Evolutionary conservation across 805 yeast species (phyloP), one percentile per base, ranked within the genome.

Genomic region (Starmerella lactis-condensi): DNA sequence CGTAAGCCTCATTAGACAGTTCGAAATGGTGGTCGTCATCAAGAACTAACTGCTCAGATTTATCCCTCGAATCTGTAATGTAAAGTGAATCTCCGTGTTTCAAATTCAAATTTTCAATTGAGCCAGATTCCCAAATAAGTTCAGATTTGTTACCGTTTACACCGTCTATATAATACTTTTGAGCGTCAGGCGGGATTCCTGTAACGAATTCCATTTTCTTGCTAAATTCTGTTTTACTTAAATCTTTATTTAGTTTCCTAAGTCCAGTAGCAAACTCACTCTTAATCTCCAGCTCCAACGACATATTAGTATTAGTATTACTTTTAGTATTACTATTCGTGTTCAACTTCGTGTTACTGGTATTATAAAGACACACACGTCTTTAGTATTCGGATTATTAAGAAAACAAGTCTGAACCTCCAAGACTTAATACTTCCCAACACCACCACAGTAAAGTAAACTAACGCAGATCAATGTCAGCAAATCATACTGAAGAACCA

Each of bases 221-320:
- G 39, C 68, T 65, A 30, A 78, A 60, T 38, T 66, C n/a, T n/a
- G n/a, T n/a, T n/a, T n/a, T n/a, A n/a, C n/a, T n/a, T n/a, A n/a
- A n/a, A n/a, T n/a, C n/a, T n/a, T n/a, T n/a, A n/a, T n/a, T n/a
- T n/a, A n/a, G n/a, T n/a, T n/a, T n/a, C n/a, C n/a, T 54, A 46
- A 75, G 83, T 2, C 89, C 70, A 6, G 75, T 65, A 1, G 77
- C 74, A 42, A 72, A 54, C 16, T 60, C 61, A 2, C 89, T 74
- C 1, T 79, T 70, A 4, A 44, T 37, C 7, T 12, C 13, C 3
- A 40, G 41, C 17, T 30, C 34, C 3, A 37, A 26, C n/a, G n/a
- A n/a, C n/a, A n/a, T n/a, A n/a, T n/a, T n/a, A n/a, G n/a, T n/a
- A n/a, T n/a, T n/a, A n/a, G n/a, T n/a, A n/a, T n/a, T n/a, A n/a